These are phyloP conservation scores for Agarophyton chilense DNA, from an alignment of 23 red algal genomes.

Conservation along the genomic window DNA sequence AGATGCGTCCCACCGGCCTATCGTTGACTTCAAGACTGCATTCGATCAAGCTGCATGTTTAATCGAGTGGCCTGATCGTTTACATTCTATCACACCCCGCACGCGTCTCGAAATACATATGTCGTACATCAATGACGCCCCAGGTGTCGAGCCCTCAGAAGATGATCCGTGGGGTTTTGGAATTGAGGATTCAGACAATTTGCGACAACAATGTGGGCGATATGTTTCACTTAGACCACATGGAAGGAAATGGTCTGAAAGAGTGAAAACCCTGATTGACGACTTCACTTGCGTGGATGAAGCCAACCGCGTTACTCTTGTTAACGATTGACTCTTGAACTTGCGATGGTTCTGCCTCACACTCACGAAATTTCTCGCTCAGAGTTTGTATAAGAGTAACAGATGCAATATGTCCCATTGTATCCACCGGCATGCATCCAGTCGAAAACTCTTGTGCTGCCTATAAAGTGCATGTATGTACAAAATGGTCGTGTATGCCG, in stretches of 20 bases:
- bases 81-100: slow-evolving; percentile 13
- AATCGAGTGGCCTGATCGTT: slow-evolving; percentile 92
- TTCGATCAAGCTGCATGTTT: slow-evolving; percentile 57
- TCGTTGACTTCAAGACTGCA: slow-evolving; percentile 75
- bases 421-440: too few species aligned
- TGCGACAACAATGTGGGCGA: neutral
- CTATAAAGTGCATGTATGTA: too few species aligned
- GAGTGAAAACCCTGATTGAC: neutral
- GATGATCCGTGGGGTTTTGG: slow-evolving; percentile 67
- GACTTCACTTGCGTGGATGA: neutral
- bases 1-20: slow-evolving; percentile 41
- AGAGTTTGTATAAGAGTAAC: too few species aligned
- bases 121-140: neutral
- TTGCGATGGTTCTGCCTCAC: too few species aligned
- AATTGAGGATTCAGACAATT: neutral
- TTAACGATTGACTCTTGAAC: neutral
- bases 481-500: too few species aligned
- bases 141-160: neutral
- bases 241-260: slow-evolving; percentile 20
- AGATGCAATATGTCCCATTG: too few species aligned
- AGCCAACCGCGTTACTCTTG: neutral
- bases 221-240: slow-evolving; percentile 9
- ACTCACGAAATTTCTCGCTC: too few species aligned
- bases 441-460: too few species aligned
- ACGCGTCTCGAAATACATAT: slow-evolving; percentile 44